Evolutionary conservation across 2,329 filamentous ascomycete species (phyloP).

Genomic region (Fusarium compactum): DNA sequence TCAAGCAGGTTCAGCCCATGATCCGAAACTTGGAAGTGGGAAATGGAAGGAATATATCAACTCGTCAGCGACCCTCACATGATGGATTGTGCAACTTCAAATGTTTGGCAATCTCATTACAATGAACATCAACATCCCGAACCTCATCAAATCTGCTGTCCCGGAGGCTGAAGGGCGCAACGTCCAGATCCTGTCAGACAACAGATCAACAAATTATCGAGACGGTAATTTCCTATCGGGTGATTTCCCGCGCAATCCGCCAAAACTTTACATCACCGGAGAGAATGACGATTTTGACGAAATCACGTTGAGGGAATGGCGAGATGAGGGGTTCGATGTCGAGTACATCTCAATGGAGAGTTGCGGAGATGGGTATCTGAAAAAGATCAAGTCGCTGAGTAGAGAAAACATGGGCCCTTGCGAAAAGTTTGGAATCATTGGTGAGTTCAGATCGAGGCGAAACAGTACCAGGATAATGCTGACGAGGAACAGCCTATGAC

Average conservation of each 20-base stretch:
- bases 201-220: slow-evolving; percentile 52
- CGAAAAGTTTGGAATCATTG: slow-evolving; percentile 59
- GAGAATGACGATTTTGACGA: slow-evolving; percentile 58
- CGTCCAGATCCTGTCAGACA: slow-evolving; percentile 49
- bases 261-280: slow-evolving; percentile 58
- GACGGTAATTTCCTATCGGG: slow-evolving; percentile 58
- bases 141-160: slow-evolving; percentile 49
- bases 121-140: slow-evolving; percentile 48
- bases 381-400: slow-evolving; percentile 52
- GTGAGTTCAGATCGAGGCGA: slow-evolving; percentile 40
- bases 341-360: slow-evolving; percentile 57
- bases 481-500: slow-evolving; percentile 53
- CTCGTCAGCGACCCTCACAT: background rate
- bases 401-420: slow-evolving; percentile 54
- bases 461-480: background rate
- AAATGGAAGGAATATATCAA: slow-evolving; percentile 25
- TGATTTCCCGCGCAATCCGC: slow-evolving; percentile 54
- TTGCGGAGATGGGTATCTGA: slow-evolving; percentile 51
- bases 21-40: slow-evolving; percentile 36
- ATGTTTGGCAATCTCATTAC: background rate
- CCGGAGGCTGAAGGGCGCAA: slow-evolving; percentile 50
- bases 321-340: slow-evolving; percentile 58
- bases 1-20: slow-evolving; percentile 17
- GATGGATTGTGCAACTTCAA: too few species aligned
- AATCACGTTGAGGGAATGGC: slow-evolving; percentile 55